Evolutionary conservation across 1,284 basidiomycete genomes (phyloP), one percentile per base, ranked within the genome.

Genomic region (Ganoderma multipileum): DNA sequence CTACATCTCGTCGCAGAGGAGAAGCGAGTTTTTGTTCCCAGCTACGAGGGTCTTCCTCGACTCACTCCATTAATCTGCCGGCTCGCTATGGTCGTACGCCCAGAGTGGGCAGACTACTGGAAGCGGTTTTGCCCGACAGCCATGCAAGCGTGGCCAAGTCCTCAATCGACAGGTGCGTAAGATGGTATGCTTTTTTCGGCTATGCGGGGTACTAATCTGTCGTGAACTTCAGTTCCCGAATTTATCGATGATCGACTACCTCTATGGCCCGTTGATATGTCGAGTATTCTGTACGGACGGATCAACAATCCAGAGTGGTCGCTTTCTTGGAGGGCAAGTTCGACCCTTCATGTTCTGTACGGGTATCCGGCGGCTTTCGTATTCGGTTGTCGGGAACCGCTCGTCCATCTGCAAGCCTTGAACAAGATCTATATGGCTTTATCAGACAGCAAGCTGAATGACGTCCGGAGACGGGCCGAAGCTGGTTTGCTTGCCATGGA

Each of bases 101-200:
- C 87, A 0, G 93, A 95, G 75, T 98, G 95, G 94, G 86, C 88
- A 2, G 95, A 97, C 78, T 96, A 95, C 76, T 95, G 94, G 93
- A 90, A 90, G 72, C 86, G 94, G 8, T 80, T 95, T 36, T 87
- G 89, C 74, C 93, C 94, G 0, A 83, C 86, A 58, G 84, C 85
- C 26, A 79, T 85, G 71, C 78, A 82, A 38, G 76, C 79, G 26
- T 94, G 92, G 92, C 86, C 87, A 2, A 80, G 84, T 9, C 81
- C 85, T 42, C 74, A 81, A 2, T 79, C 76, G 39, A 78, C 82
- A 65, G 77, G 90, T 89, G 74, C 68, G 85, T 80, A 28, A 55
- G 14, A 55, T 55, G 52, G 9, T 16, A 42, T 47, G 26, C 1
- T n/a, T 42, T 64, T n/a, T 68, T 54, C 44, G n/a, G 47, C 36